A percentile compares a stretch with the other conserved stretches of the same genome.
Conservation (phyloP, 2,329 filamentous ascomycete species). For the Balansia obtecta region DNA sequence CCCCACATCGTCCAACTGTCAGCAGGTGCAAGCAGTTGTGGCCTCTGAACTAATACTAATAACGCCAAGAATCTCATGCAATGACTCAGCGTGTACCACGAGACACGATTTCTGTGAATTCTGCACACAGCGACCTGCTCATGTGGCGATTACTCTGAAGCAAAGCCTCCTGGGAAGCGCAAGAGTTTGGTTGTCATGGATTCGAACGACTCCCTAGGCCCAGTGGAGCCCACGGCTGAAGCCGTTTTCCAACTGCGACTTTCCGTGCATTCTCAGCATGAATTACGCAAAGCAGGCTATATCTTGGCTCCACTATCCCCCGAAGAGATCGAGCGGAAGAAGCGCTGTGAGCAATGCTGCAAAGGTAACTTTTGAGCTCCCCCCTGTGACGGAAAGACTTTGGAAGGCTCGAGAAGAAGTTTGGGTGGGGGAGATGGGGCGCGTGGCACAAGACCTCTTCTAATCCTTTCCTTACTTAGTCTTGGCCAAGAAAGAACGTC, state of each 20-base stretch:
- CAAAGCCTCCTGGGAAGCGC: neutral
- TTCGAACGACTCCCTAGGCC: slow-evolving; percentile 2
- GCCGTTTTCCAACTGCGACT: slow-evolving; percentile 11
- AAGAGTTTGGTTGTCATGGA: neutral
- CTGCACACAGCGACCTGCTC: neutral
- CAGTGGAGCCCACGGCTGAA: slow-evolving; percentile 11
- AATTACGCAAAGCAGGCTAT: slow-evolving; percentile 16
- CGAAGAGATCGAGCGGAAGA: slow-evolving; percentile 19
- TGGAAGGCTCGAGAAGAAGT: neutral
- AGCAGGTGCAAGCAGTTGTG: neutral
- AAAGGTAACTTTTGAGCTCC: slow-evolving; percentile 10
- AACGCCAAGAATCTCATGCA: neutral
- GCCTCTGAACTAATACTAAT: neutral
- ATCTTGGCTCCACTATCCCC: slow-evolving; percentile 13
- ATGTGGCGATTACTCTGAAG: neutral
- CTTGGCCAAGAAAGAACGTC: slow-evolving; percentile 1
- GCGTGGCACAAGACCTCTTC: neutral
- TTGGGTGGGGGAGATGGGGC: too few relatives aligned
- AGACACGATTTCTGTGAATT: neutral
- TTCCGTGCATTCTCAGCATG: slow-evolving; percentile 9
- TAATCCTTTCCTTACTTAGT: neutral
- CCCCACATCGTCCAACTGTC: too few relatives aligned
- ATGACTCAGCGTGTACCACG: neutral
- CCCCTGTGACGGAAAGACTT: neutral
- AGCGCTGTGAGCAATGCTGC: slow-evolving; percentile 16